Evolutionary conservation across 192 early-diverging fungal genomes (phyloP), one percentile per base, ranked within the genome.

Genomic region (Funneliformis mosseae): DNA sequence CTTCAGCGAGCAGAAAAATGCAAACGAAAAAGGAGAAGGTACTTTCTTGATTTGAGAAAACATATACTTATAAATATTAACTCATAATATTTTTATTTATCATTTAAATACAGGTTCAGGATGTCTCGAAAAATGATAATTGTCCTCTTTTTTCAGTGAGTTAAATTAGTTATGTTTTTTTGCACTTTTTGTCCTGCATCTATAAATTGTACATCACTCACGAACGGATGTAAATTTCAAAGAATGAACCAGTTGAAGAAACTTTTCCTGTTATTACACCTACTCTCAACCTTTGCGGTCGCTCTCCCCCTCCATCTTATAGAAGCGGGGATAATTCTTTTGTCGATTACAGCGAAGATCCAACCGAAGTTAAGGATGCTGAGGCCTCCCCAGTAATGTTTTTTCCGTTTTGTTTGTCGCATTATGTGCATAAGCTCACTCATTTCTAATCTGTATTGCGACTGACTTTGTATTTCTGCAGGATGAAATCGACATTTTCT

Each of bases 291-390:
- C 9, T 63, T 63, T 10, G 27, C 61, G 61, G 27, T 63, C 61
- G 61, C 27, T 63, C 61, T 63, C 61, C 61, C 9, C 61, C 61
- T 63, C 27, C 61, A 63, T 63, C 61, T 10, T 63, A 63, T 63
- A 63, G 10, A 63, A 63, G 61, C 10, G 61, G 61, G 10, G 61
- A 63, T 63, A 27, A 63, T 63, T 63, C 9, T 63, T 63, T 5
- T 63, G 8, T 18, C 23, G 21, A 64, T 77, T 66, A 64, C 14
- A 16, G 64, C 76, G 4, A 77, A 45, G 39, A 39, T 21, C 60
- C 76, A 77, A 45, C 63, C 63, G 12, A 61, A 61, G 39, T 77
- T 61, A 41, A 43, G n/a, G n/a, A 62, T n/a, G n/a, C n/a, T n/a
- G n/a, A n/a, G 61, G 27, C 61, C n/a, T 27, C 61, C 8, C 42